Percentiles rank a stretch among this genome's conserved stretches.
These are phyloP conservation scores for Candida maesae DNA, from an alignment of 805 yeast species.

Conservation along the genomic window DNA sequence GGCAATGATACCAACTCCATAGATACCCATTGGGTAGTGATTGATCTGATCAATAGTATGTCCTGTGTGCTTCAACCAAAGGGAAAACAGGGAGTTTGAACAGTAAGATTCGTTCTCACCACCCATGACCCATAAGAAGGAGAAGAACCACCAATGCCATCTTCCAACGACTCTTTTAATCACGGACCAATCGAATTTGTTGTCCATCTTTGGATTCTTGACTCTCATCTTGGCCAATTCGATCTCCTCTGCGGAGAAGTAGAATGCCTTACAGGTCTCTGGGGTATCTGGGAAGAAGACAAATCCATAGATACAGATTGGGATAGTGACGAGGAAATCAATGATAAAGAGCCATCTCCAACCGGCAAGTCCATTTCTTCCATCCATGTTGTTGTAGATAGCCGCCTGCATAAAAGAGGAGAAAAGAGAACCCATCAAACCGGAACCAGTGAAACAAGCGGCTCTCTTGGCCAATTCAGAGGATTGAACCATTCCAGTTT, in stretches of 20 bases:
- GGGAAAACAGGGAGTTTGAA: conserved; percentile 43
- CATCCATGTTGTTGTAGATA: conserved; percentile 40
- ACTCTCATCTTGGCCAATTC: conserved; percentile 41
- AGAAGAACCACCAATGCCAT: conserved; percentile 58
- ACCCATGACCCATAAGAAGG: conserved; percentile 49
- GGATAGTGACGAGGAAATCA: conserved; percentile 55
- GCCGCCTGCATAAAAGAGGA: conserved; percentile 54
- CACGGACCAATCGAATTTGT: conserved; percentile 32
- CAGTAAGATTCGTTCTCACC: conserved; percentile 48
- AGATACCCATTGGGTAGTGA: conserved; percentile 53
- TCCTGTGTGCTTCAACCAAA: conserved; percentile 38
- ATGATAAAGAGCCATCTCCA: conserved; percentile 68
- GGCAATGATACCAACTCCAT: conserved; percentile 46
- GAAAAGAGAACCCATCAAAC: conserved; percentile 51
- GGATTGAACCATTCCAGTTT: conserved; percentile 26
- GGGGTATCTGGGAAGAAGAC: conserved; percentile 59
- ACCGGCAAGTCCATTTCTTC: conserved; percentile 43
- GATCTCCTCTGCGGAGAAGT: conserved; percentile 40
- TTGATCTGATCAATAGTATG: conserved; percentile 44
- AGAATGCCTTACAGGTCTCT: conserved; percentile 38
- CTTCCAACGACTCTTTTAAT: conserved; percentile 43
- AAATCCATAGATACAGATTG: conserved; percentile 53
- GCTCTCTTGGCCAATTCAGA: conserved; percentile 46
- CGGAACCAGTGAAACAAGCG: conserved; percentile 53
- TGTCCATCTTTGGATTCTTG: conserved; percentile 35